Evolutionary conservation across 1,284 basidiomycete species (phyloP), one percentile per base, ranked within the genome.

Genomic region (Pseudozyma pruni): DNA sequence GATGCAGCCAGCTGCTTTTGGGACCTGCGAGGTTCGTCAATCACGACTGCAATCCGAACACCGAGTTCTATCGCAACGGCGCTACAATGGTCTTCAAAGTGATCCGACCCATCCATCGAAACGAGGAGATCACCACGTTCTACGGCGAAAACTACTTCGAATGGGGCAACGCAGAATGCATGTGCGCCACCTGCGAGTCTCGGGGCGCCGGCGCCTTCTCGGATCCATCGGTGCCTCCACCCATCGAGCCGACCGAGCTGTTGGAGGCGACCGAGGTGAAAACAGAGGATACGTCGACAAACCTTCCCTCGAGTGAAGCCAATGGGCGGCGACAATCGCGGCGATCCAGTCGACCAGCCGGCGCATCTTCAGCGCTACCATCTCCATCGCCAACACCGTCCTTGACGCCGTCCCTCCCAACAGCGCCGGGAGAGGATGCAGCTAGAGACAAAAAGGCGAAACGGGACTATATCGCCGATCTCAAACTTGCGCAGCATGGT

Each of bases 11-110:
- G 85, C 86, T 95, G 71, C 90, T 95, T 84, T 85, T 95, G 72
- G 93, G 93, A 2, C 93, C 93, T 44, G 93, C 93, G 80, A 89
- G 93, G 72, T 95, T 95, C 84, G 92, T 94, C 64, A 95, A 95
- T 90, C 92, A 94, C 80, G 93, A 94, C 81, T 94, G 93, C 83
- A 88, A 92, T 59, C 91, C 93, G 74, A 94, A 94, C 81, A 90
- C 90, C 57, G 90, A 93, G 76, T 87, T 94, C 51, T 91, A 93
- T 81, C 89, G 92, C 48, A 89, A 91, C 83, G 92, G 92, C 34
- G 87, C 88, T 76, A 91, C 91, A 81, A 93, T 95, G 84, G 90
- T 91, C 23, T 95, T 95, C 84, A 89, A 91, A 45, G 90, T 91
- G 56, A 86, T 93, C 79, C 89, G 89, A 81, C 87, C 89, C 51